A percentile compares a stretch with the other conserved stretches of the same genome.
phyloP scores from a whole-genome alignment of 371 early-diverging fungal genomes.

The Rhizopus microsporus region DNA sequence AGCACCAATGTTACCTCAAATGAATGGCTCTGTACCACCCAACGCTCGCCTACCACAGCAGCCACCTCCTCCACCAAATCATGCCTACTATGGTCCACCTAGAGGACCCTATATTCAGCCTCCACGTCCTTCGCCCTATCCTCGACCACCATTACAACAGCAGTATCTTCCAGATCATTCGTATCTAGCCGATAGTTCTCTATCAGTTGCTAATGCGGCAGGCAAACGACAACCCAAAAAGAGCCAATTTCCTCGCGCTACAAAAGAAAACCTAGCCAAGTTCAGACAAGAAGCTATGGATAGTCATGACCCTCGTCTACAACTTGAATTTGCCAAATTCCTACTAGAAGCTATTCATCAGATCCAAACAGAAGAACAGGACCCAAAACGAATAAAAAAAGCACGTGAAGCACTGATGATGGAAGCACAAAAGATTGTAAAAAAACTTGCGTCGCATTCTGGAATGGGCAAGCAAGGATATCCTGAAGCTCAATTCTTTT shows the following conservation, averaged over 20 bases:
- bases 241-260: conserved; percentile 47
- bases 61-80: conserved; percentile 15
- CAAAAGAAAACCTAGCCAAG: conserved; percentile 69
- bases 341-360: conserved; percentile 63
- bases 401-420: conserved; percentile 65
- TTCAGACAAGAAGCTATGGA: conserved; percentile 77
- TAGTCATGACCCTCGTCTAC: conserved; percentile 74
- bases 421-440: conserved; percentile 82
- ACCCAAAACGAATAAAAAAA: conserved; percentile 68
- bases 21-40: background rate
- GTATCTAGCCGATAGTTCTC: conserved; percentile 43
- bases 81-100: conserved; percentile 2
- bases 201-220: conserved; percentile 33
- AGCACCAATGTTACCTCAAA: conserved; percentile 9
- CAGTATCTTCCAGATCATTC: conserved; percentile 5
- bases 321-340: conserved; percentile 82
- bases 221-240: conserved; percentile 31
- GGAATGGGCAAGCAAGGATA: conserved; percentile 70
- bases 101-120: conserved; percentile 8
- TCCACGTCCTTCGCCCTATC: background rate
- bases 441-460: conserved; percentile 68
- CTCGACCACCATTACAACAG: background rate
- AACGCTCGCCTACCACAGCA: background rate
- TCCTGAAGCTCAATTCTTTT: conserved; percentile 90
- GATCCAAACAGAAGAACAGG: conserved; percentile 54